Conservation (phyloP, 495 filamentous ascomycete species). For the Baudoinia panamericana region DNA sequence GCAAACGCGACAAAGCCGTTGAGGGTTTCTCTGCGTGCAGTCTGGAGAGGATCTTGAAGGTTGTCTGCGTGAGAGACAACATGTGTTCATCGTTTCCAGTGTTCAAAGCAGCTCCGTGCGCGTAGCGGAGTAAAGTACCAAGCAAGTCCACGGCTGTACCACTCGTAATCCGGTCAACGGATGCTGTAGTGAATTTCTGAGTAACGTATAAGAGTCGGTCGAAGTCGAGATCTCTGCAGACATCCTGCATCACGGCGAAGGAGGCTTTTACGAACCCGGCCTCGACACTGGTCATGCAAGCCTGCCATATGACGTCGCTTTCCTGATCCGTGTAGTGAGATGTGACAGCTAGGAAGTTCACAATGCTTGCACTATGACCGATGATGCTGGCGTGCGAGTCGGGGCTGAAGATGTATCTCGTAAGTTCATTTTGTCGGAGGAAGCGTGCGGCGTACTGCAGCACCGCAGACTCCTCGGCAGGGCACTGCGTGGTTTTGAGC, state of each 20-base stretch:
- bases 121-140: constrained; percentile 3
- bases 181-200: constrained; percentile 55
- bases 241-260: constrained; percentile 56
- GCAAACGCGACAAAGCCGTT: too few species aligned
- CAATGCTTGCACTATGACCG: constrained; percentile 62
- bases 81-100: too few species aligned
- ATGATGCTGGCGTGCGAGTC: constrained; percentile 90
- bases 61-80: too few species aligned
- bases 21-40: too few species aligned
- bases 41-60: too few species aligned
- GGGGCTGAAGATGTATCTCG: constrained; percentile 78
- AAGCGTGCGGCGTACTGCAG: constrained; percentile 51
- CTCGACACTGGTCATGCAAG: constrained; percentile 70
- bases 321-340: constrained; percentile 54
- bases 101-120: constrained; percentile 15
- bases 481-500: background rate
- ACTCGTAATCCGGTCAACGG: constrained; percentile 45
- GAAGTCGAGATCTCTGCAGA: constrained; percentile 46
- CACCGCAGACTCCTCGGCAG: constrained; percentile 37
- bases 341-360: constrained; percentile 80
- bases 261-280: constrained; percentile 70
- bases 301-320: constrained; percentile 74
- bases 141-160: constrained; percentile 35
- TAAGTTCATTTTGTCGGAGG: constrained; percentile 53
- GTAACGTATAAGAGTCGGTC: constrained; percentile 55